Base-by-base conservation (phyloP, 768 basidiomycete species). In the Boletus speciosus region DNA sequence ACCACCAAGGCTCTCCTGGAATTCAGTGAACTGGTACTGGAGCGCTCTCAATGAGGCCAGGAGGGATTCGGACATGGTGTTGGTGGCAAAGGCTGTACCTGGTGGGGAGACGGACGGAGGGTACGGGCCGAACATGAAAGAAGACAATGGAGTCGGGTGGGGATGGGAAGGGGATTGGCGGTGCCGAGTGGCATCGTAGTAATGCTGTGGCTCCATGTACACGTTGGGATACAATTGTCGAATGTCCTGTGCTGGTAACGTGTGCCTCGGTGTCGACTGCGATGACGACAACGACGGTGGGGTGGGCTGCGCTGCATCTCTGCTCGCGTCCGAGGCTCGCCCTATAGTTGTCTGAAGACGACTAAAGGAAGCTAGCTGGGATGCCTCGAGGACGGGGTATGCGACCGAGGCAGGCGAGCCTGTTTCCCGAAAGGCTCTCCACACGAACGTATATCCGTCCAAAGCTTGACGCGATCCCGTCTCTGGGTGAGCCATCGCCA, bases 21-120 rank as follows among this genome's bases (percentile, higher is more conserved):
- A 51, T 4, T 45, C 8, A 4, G 47, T 25, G 41, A 68, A 59
- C 43, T 66, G 59, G 14, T 39, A 25, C 19, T 59, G 64, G 21
- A 68, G 51, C 3, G 45, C 12, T 7, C 15, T 39, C 25, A 62
- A 23, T 1, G 55, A 47, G 3, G 41, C 10, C 4, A 40, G 5
- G 21, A 65, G 6, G 16, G 38, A 39, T 3, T 53, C 48, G 19
- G 10, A 4, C 4, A 10, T 21, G 59, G 12, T 0, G 11, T 27
- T 36, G 12, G 36, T 14, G 23, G 16, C 4, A 12, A n/a, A 2
- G 11, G 27, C 16, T n/a, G 27, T n/a, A 27, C 25, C 16, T 5
- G 25, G 16, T 9, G 41, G 8, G 41, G 35, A 23, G 35, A 25
- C 16, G 1, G 14, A 29, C 35, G 37, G 54, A 23, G 3, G n/a